Conservation (phyloP, 2,329 filamentous ascomycete genomes). For the Cladobotryum protrusum region DNA sequence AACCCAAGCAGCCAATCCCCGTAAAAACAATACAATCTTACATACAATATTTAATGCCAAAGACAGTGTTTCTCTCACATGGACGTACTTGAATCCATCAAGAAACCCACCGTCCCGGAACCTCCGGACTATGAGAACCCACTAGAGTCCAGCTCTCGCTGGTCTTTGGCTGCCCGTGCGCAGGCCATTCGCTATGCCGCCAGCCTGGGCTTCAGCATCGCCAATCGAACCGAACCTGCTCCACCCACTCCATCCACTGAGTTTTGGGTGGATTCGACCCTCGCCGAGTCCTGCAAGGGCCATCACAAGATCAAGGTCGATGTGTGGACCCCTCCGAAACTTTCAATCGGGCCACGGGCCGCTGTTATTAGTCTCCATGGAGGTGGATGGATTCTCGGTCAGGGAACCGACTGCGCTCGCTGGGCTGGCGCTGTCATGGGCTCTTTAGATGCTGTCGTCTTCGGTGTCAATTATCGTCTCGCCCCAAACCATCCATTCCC, state of each 20-base stretch:
- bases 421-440: slow-evolving; percentile 51
- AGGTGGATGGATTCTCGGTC: slow-evolving; percentile 59
- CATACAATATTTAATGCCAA: too few species aligned
- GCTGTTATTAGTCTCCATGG: slow-evolving; percentile 62
- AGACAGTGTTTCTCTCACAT: slow-evolving; percentile 12
- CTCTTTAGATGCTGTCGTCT: slow-evolving; percentile 49
- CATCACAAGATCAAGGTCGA: slow-evolving; percentile 40
- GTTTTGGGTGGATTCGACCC: slow-evolving; percentile 38
- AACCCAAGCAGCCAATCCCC: too few species aligned
- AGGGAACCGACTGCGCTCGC: slow-evolving; percentile 56
- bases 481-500: slow-evolving; percentile 61
- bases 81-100: slow-evolving; percentile 21
- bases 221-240: slow-evolving; percentile 35
- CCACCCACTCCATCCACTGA: slow-evolving; percentile 33
- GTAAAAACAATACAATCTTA: too few species aligned
- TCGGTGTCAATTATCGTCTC: slow-evolving; percentile 63
- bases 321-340: slow-evolving; percentile 36
- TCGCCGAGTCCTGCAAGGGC: slow-evolving; percentile 29
- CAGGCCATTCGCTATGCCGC: slow-evolving; percentile 39
- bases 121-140: slow-evolving; percentile 37
- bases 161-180: slow-evolving; percentile 37
- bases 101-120: slow-evolving; percentile 26
- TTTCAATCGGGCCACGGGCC: slow-evolving; percentile 34
- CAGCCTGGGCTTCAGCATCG: slow-evolving; percentile 36
- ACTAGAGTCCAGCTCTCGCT: slow-evolving; percentile 37